Base-by-base conservation (phyloP, 1,284 basidiomycete genomes). In the Wolfiporia cocos region DNA sequence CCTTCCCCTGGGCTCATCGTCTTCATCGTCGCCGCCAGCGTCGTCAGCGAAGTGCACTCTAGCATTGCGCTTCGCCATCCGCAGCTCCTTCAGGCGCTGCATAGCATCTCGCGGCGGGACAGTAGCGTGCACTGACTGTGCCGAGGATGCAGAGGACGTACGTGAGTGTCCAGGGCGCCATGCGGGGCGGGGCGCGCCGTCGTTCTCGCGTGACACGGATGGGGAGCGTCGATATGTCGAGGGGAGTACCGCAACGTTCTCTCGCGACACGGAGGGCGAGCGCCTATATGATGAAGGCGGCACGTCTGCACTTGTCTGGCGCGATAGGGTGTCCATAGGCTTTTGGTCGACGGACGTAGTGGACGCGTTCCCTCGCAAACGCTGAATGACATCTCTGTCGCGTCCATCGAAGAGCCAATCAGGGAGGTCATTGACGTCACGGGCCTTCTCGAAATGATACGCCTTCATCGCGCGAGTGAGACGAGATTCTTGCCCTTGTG, bases 401-500 rank as follows among this genome's bases (percentile, higher is more conserved):
- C 64, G 64, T 43, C 74, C 74, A 37, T 71, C 71, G 49, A 85
- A 84, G 7, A 86, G 67, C 81, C 81, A 85, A 5, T 67, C 63
- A 10, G 82, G 81, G n/a, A 86, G 69, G 52, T 84, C 80, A 17
- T 69, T 55, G 5, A 72, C 72, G 34, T 70, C 64, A 24, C 67
- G 69, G 12, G 79, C 80, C 56, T 80, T 78, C 26, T 69, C 69
- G 31, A 81, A 66, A 51, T 84, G 74, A 54, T 83, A 84, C 1
- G 76, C 73, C 55, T 81, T 81, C 73, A 85, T 73, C 2, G 75
- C 77, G n/a, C 71, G 70, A 4, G 72, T 74, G 23, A 85, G 67
- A 31, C 74, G 73, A 4, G 75, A 78, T 47, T 84, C 81, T 37
- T 70, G 64, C 21, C 76, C 77, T n/a, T 68, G 64, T 5, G 74